These are phyloP conservation scores for Cyberlindnera japonica DNA, from an alignment of 805 yeast genomes.

Conservation along the genomic window DNA sequence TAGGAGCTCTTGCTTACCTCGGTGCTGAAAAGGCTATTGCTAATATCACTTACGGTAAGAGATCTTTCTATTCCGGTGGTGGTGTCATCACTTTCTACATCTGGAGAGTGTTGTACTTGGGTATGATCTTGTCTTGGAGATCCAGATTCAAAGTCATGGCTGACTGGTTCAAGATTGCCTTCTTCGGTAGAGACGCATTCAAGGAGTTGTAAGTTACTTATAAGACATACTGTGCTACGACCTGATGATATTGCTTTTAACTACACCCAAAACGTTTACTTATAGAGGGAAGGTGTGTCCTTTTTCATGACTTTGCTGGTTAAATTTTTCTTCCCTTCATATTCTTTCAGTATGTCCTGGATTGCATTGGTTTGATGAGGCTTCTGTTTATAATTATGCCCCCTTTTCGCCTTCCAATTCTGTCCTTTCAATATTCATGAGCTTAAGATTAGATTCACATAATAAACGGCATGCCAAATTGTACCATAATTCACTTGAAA, in stretches of 20 bases:
- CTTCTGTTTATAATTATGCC: no score
- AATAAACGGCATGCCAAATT: no score
- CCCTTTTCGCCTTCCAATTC: no score
- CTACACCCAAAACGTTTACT: no score
- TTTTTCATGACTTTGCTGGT: conserved; percentile 1
- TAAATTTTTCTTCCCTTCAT: neutral
- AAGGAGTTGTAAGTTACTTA: conserved; percentile 53
- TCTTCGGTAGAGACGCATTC: conserved; percentile 92
- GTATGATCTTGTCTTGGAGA: conserved; percentile 84
- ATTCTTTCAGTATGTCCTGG: no score
- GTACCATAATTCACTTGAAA: no score
- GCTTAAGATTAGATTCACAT: no score
- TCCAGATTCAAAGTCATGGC: conserved; percentile 80
- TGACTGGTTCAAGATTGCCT: conserved; percentile 84
- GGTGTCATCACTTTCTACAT: conserved; percentile 85
- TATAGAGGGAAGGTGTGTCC: neutral
- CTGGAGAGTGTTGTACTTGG: conserved; percentile 90
- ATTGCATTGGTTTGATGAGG: no score
- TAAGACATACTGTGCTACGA: neutral
- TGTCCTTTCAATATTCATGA: no score
- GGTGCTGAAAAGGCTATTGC: conserved; percentile 95
- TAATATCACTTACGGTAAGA: conserved; percentile 74
- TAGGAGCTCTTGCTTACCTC: conserved; percentile 89
- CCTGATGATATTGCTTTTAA: no score
- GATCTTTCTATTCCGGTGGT: conserved; percentile 80